A percentile compares a stretch with the other conserved stretches of the same genome.
These are phyloP conservation scores for Zymoseptoria pseudotritici DNA, from an alignment of 2,329 filamentous ascomycete species.

Conservation along the genomic window DNA sequence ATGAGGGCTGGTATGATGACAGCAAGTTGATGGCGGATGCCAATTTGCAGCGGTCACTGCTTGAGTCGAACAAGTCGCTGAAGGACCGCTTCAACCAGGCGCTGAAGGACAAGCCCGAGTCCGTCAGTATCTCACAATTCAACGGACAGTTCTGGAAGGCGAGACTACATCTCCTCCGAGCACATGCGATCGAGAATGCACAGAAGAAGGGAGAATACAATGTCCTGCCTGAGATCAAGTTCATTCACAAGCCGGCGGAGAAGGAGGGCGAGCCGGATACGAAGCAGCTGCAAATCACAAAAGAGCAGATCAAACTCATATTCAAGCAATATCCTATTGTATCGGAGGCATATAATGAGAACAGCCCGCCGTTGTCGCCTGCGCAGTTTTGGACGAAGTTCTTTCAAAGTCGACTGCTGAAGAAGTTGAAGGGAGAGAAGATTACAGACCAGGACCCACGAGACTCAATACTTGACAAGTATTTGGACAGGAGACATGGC, in stretches of 20 bases:
- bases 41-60: slow-evolving; percentile 76
- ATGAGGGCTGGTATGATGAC: slow-evolving; percentile 72
- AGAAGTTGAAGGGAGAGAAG: slow-evolving; percentile 84
- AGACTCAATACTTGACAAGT: slow-evolving; percentile 78
- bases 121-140: slow-evolving; percentile 72
- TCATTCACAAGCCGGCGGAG: slow-evolving; percentile 23
- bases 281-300: slow-evolving; percentile 73
- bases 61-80: slow-evolving; percentile 67
- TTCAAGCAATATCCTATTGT: slow-evolving; percentile 90
- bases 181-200: slow-evolving; percentile 79
- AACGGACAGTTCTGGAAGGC: slow-evolving; percentile 93
- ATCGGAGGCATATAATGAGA: slow-evolving; percentile 82
- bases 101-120: slow-evolving; percentile 72
- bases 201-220: slow-evolving; percentile 91
- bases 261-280: slow-evolving; percentile 57
- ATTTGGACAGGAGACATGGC: slow-evolving; percentile 61
- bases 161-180: slow-evolving; percentile 73
- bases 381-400: slow-evolving; percentile 88
- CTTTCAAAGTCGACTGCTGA: slow-evolving; percentile 83
- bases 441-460: slow-evolving; percentile 68
- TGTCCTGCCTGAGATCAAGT: slow-evolving; percentile 79
- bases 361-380: slow-evolving; percentile 59
- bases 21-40: slow-evolving; percentile 67
- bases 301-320: slow-evolving; percentile 88
- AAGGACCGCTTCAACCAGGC: slow-evolving; percentile 84